These are phyloP conservation scores for Leptomonas pyrrhocoris DNA, from an alignment of 208 protist species.

Conservation along the genomic window DNA sequence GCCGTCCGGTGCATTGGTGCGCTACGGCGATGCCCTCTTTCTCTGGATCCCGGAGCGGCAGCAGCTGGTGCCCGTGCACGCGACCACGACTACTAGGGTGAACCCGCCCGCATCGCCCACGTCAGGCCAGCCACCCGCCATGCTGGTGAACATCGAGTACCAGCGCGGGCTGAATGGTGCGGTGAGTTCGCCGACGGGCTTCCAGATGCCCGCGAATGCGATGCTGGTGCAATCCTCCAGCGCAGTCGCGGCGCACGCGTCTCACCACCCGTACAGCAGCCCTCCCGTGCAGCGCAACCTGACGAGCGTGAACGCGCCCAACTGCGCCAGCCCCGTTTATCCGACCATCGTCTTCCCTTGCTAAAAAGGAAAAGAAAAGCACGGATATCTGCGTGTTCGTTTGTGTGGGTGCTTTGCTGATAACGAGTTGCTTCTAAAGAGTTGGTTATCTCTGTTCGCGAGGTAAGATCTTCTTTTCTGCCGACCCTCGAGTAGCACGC, in stretches of 20 bases:
- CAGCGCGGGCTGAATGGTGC: background rate
- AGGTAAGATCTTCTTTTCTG: background rate
- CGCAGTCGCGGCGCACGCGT: slow-evolving; percentile 2
- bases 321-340: slow-evolving; percentile 1
- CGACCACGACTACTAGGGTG: background rate
- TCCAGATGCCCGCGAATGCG: slow-evolving; percentile 14
- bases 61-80: slow-evolving; percentile 19
- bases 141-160: slow-evolving; percentile 14
- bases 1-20: slow-evolving; percentile 19
- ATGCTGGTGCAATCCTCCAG: slow-evolving; percentile 28
- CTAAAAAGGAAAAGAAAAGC: slow-evolving; percentile 5
- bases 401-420: too few species aligned
- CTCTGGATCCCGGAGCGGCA: slow-evolving; percentile 21
- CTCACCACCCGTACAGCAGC: background rate
- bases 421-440: too few species aligned
- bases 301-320: background rate
- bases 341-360: slow-evolving; percentile 10
- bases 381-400: too few species aligned
- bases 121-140: background rate
- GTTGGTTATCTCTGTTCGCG: background rate
- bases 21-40: slow-evolving; percentile 24
- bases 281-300: background rate
- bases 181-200: background rate
- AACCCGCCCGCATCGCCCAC: background rate
- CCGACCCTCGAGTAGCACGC: too few species aligned